Evolutionary conservation across 2,329 filamentous ascomycete species (phyloP), one percentile per base, ranked within the genome.

Genomic region (Tolypocladium nubicola): DNA sequence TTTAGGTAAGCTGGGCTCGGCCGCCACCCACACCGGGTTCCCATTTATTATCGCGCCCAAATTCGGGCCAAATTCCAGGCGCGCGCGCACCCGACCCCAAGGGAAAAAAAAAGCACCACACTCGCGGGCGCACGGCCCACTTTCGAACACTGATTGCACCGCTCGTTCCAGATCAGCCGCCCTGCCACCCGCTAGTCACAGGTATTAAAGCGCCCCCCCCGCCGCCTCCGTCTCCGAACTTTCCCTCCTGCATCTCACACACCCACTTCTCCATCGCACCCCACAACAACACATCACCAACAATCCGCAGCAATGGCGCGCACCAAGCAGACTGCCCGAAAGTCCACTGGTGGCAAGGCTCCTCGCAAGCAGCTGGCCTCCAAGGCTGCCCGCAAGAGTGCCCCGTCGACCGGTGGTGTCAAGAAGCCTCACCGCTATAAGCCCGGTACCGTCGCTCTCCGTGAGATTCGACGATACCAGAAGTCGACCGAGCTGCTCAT

Each of bases 401-500:
- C 94, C 61, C 94, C 94, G 68, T 96, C 91, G 63, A 97, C 94
- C 75, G 94, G 93, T 71, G 89, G 89, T 86, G 89, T 93, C 85
- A 94, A 94, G 89, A 94, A 94, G 88, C 89, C 89, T 78, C 89
- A 92, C 80, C 83, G 89, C 71, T 79, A 92, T 76, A 92, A 91
- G 88, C 89, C 89, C 72, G 88, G 88, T 83, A 96, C 94, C 73
- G 89, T 96, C 79, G 93, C 93, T 83, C 88, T 97, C 70, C 90
- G 91, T 84, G 94, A 99, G 81, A 99, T 99, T 70, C 88, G 93
- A 82, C 88, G 89, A 72, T 97, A 97, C 83, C 93, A 97, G 81
- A 96, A 96, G 81, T 90, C 88, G 63, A 97, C 93, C 55, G 92
- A 97, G 80, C 86, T 99, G 55, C 80, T 99, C 68, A 91, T 99